Conservation (phyloP, 129 eudicot species). For the Flaveria trinervia region DNA sequence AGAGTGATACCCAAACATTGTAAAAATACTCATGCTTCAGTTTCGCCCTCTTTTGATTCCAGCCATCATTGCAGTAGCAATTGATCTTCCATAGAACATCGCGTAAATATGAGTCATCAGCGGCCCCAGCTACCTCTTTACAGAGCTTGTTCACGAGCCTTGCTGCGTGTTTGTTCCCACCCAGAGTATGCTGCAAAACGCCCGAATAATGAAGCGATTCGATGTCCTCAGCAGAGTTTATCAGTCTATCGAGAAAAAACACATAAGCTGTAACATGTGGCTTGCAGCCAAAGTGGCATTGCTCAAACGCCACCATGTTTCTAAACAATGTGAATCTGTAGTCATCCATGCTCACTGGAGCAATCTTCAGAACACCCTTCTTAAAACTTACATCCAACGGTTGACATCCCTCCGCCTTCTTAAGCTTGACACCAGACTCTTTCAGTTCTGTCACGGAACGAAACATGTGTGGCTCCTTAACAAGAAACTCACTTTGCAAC, state of each 20-base stretch:
- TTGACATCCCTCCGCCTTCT: constrained; percentile 20
- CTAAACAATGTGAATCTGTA: constrained; percentile 39
- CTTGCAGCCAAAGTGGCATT: constrained; percentile 33
- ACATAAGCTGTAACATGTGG: constrained; percentile 44
- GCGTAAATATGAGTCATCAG: constrained; percentile 38
- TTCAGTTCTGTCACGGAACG: constrained; percentile 32
- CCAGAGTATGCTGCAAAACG: constrained; percentile 44
- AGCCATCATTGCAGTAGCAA: constrained; percentile 25
- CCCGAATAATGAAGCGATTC: constrained; percentile 46
- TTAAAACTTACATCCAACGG: constrained; percentile 36
- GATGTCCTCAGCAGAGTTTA: constrained; percentile 41
- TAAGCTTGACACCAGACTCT: constrained; percentile 33
- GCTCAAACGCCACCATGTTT: constrained; percentile 53
- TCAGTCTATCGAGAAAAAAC: constrained; percentile 44
- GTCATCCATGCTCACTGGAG: constrained; percentile 38
- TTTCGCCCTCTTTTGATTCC: constrained; percentile 24
- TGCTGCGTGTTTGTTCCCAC: constrained; percentile 46
- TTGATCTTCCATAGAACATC: constrained; percentile 38
- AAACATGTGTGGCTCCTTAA: constrained; percentile 39
- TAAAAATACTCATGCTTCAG: constrained; percentile 36
- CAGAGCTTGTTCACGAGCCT: constrained; percentile 43
- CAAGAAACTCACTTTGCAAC: background rate
- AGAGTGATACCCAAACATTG: constrained; percentile 38
- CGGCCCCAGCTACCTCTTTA: constrained; percentile 38
- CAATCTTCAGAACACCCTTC: constrained; percentile 34